Base-by-base conservation (phyloP, 768 basidiomycete species). In the Dioszegia aurantiaca region DNA sequence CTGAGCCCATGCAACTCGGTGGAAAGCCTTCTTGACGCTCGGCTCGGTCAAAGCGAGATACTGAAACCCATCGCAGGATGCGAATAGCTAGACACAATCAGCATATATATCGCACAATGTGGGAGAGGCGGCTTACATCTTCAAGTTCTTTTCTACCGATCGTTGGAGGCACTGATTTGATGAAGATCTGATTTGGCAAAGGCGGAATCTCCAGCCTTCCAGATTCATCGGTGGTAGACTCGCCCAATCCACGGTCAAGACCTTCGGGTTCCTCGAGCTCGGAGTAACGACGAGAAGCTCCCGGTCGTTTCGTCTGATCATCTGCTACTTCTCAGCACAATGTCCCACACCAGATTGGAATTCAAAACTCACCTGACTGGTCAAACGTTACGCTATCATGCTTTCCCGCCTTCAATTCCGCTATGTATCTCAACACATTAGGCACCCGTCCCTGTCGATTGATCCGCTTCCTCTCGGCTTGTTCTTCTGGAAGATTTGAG, bases 11-110 rank as follows among this genome's bases (percentile, higher is more conserved):
- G 90, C 94, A 1, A 91, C 89, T 30, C 94, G 88, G 73, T 94
- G 91, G 74, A 88, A 97, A 67, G 88, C 89, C 59, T 90, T 86
- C 78, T 93, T 93, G 76, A 90, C 89, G 40, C 90, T 78, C 10
- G 94, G 93, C 64, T 97, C 93, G 26, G 90, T 90, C 0, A 97
- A 79, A 9, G 91, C 91, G 16, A 98, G 83, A 76, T 94, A 88
- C 45, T 89, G 80, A 74, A 86, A 97, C 2, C 92, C 93, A 4
- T 86, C 82, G 55, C 90, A 80, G 65, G 83, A 85, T 58, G 81
- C 79, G 69, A 88, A 88, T 36, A 87, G 84, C 93, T 95, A 55
- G 31, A 23, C 41, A 48, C 40, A 59, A 49, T 26, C 5, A 12
- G 16, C 16, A 10, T 5, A 16, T 14, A 30, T 16, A 41, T 39